phyloP scores from a whole-genome alignment of 2,329 filamentous ascomycete genomes.

The Colletotrichum ledebouriae region DNA sequence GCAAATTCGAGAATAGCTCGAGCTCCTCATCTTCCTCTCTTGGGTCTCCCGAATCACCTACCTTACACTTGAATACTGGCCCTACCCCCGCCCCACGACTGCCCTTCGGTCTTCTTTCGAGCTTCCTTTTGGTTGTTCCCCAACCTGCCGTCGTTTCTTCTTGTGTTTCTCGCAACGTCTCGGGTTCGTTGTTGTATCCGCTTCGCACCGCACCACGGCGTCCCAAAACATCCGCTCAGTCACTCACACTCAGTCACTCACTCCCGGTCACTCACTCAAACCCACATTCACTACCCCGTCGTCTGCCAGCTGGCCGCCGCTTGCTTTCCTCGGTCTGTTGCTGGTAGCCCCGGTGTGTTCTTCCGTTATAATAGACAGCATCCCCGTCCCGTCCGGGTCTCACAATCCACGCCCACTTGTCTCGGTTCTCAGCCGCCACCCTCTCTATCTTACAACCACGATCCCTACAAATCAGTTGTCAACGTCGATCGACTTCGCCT shows the following conservation, averaged over 20 bases:
- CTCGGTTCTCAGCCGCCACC: constrained; percentile 37
- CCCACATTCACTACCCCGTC: constrained; percentile 6
- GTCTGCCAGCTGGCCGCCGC: constrained; percentile 16
- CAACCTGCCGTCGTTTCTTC: constrained; percentile 34
- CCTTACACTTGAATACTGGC: constrained; percentile 40
- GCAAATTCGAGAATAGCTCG: constrained; percentile 36
- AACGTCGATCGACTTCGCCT: constrained; percentile 13
- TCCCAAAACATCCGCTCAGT: not conserved
- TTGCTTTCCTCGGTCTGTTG: constrained; percentile 32
- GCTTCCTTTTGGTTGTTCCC: constrained; percentile 28
- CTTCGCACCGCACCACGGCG: constrained; percentile 16
- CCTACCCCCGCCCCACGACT: constrained; percentile 18
- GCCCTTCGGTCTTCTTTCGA: constrained; percentile 14
- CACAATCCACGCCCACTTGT: constrained; percentile 23
- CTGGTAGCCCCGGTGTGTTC: not conserved
- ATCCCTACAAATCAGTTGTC: constrained; percentile 6
- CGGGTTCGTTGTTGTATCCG: constrained; percentile 20
- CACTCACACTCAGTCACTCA: not conserved
- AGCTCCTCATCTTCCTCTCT: constrained; percentile 19
- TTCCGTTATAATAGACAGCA: constrained; percentile 32
- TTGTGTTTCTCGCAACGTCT: constrained; percentile 32
- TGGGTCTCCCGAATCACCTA: constrained; percentile 6
- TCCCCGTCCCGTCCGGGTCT: constrained; percentile 25
- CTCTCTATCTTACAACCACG: constrained; percentile 18
- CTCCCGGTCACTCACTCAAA: not conserved